Evolutionary conservation across 257 asterid genomes (phyloP).

Genomic region (Ilex asprella): DNA sequence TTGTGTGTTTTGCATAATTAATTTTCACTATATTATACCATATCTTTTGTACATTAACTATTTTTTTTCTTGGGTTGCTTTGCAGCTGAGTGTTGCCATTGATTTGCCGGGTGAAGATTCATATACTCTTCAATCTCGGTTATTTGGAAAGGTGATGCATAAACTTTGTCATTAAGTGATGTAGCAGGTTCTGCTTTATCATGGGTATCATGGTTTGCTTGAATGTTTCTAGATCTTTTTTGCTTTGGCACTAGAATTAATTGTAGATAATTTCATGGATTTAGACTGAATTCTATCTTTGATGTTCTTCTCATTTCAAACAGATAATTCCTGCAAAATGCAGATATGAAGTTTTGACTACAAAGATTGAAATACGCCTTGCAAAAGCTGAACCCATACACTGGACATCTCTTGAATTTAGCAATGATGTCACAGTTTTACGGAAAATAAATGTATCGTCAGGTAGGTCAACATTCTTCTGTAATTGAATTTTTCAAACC

Average conservation of each 20-base stretch:
- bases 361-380: conserved; percentile 89
- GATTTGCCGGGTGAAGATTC: conserved; percentile 76
- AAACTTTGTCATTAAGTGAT: neutral
- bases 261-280: too few species aligned
- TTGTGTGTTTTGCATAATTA: neutral
- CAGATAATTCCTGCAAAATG: conserved; percentile 85
- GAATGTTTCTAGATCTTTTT: too few species aligned
- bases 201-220: too few species aligned
- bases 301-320: neutral
- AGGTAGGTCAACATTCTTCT: conserved; percentile 30
- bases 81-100: conserved; percentile 78
- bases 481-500: neutral
- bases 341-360: conserved; percentile 62
- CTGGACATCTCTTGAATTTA: conserved; percentile 81
- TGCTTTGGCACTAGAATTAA: too few species aligned
- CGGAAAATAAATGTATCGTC: conserved; percentile 40
- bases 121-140: conserved; percentile 75
- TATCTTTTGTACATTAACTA: neutral
- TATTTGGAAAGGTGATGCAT: conserved; percentile 74
- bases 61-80: conserved; percentile 15
- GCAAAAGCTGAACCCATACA: conserved; percentile 69
- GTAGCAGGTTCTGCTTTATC: too few species aligned
- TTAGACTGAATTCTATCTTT: too few species aligned
- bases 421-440: conserved; percentile 29
- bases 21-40: too few species aligned